phyloP scores from a whole-genome alignment of 495 filamentous ascomycete genomes.

The Bacidia gigantensis region DNA sequence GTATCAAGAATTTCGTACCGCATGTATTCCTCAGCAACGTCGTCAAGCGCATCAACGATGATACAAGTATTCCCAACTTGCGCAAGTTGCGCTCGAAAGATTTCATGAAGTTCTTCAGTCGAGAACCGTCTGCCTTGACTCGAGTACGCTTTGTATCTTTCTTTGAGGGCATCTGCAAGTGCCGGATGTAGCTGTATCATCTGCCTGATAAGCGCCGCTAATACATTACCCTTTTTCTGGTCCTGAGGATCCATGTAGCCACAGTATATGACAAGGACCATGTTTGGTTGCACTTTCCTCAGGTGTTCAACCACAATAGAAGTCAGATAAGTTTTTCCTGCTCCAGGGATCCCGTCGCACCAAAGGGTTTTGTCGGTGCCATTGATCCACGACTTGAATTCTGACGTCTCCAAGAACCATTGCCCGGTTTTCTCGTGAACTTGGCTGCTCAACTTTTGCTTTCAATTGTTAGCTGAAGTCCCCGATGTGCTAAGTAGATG shows the following conservation, averaged over 20 bases:
- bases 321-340: conserved; percentile 15
- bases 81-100: conserved; percentile 2
- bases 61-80: conserved; percentile 9
- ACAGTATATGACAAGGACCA: conserved; percentile 14
- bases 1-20: conserved; percentile 5
- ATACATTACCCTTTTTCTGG: conserved; percentile 12
- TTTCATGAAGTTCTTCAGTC: conserved; percentile 6
- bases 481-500: too few species aligned
- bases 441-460: conserved; percentile 1
- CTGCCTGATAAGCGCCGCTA: conserved; percentile 15
- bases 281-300: conserved; percentile 2
- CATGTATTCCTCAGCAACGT: conserved; percentile 9
- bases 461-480: too few species aligned
- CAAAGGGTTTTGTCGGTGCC: conserved; percentile 9
- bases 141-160: conserved; percentile 4
- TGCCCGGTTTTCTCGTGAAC: conserved; percentile 27
- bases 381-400: conserved; percentile 16
- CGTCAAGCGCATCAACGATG: conserved; percentile 16
- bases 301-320: conserved; percentile 12
- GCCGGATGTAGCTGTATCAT: conserved; percentile 6
- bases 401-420: conserved; percentile 21
- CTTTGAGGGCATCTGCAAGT: conserved; percentile 6
- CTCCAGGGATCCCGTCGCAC: conserved; percentile 13
- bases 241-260: conserved; percentile 12
- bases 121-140: conserved; percentile 4